A percentile compares a stretch with the other conserved stretches of the same genome.
Evolutionary conservation across 2,329 filamentous ascomycete genomes (phyloP).

Genomic region (Rhynchosporium graminicola): DNA sequence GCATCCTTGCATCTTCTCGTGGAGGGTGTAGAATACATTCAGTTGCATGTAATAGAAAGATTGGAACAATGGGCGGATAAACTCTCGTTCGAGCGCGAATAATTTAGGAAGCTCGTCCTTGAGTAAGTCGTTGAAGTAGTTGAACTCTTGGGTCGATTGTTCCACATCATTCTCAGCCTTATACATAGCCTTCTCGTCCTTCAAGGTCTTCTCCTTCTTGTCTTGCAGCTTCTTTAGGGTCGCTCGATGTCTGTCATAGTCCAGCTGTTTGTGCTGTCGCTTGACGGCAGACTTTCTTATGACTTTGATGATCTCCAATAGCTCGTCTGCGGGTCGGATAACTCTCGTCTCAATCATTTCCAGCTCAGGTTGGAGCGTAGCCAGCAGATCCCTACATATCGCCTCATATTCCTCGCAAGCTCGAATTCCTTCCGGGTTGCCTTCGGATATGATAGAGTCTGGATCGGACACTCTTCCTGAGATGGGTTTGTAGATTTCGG

Average conservation of each 20-base stretch:
- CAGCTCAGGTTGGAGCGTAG: constrained; percentile 84
- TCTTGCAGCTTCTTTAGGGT: constrained; percentile 92
- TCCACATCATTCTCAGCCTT: constrained; percentile 92
- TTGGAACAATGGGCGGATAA: constrained; percentile 96
- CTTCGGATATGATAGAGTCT: constrained; percentile 75
- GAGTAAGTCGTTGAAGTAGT: constrained; percentile 96
- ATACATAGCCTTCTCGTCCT: constrained; percentile 97
- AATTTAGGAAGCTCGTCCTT: constrained; percentile 95
- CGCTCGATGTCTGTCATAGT: constrained; percentile 85
- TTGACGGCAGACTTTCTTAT: constrained; percentile 87
- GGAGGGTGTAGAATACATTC: constrained; percentile 97
- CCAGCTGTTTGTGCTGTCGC: constrained; percentile 95
- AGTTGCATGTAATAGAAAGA: constrained; percentile 99
- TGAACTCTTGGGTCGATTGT: constrained; percentile 89
- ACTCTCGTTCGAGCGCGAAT: constrained; percentile 86
- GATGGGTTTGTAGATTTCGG: constrained; percentile 97
- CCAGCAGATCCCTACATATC: constrained; percentile 87
- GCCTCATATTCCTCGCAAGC: constrained; percentile 96
- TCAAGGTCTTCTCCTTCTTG: constrained; percentile 93
- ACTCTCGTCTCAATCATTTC: constrained; percentile 96
- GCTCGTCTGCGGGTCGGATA: constrained; percentile 88
- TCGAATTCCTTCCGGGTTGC: constrained; percentile 88
- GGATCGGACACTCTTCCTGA: constrained; percentile 95
- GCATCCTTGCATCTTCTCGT: constrained; percentile 96
- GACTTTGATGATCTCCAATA: constrained; percentile 91